These are phyloP conservation scores for Nemania diffusa DNA, from an alignment of 2,329 filamentous ascomycete species.

Conservation along the genomic window DNA sequence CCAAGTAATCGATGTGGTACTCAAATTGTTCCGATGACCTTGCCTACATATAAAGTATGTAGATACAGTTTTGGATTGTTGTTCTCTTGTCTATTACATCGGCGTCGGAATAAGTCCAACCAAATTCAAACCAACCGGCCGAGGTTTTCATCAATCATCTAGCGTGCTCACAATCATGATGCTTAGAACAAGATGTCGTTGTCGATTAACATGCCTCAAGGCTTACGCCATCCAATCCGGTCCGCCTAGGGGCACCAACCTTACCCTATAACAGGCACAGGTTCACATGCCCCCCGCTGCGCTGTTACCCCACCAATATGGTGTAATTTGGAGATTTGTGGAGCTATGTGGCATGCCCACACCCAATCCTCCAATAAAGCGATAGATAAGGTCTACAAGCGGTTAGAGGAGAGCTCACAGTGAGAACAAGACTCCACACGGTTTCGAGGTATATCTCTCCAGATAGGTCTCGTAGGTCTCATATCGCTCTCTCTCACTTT, in stretches of 20 bases:
- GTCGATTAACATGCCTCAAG: not conserved
- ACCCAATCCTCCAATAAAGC: constrained; percentile 17
- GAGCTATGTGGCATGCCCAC: constrained; percentile 2
- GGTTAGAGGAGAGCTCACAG: constrained; percentile 19
- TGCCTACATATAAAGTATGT: not conserved
- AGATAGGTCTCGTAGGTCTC: no score
- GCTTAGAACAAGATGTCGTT: no score
- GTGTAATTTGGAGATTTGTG: constrained; percentile 19
- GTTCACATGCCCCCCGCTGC: not conserved
- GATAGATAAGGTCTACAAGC: not conserved
- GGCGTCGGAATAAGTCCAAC: not conserved
- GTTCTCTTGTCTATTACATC: not conserved
- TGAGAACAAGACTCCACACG: not conserved
- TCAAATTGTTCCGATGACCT: constrained; percentile 6
- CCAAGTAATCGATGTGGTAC: constrained; percentile 12
- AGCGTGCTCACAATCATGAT: no score
- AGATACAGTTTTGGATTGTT: not conserved
- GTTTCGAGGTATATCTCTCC: constrained; percentile 2
- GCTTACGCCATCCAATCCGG: not conserved
- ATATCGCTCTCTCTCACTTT: not conserved
- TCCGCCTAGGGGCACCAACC: not conserved
- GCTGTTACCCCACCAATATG: constrained; percentile 25
- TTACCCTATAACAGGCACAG: not conserved
- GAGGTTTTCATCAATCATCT: no score
- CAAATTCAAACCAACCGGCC: not conserved